Conservation (phyloP, 2,329 filamentous ascomycete species). For the Curvularia sp. region DNA sequence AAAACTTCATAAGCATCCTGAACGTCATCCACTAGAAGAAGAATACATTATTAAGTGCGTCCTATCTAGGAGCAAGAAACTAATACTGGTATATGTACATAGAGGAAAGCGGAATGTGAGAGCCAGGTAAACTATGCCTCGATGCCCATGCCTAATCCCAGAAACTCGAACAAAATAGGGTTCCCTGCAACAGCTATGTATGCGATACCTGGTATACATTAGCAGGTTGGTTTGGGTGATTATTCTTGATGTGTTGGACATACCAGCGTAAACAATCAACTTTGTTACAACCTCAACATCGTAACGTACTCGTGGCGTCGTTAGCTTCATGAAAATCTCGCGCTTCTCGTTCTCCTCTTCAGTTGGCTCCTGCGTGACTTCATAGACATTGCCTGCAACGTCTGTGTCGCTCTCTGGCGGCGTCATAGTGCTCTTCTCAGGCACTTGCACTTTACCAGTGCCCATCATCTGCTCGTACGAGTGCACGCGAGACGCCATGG, state of each 20-base stretch:
- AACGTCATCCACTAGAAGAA: not conserved
- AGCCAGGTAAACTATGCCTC: slow-evolving; percentile 8
- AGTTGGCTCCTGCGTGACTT: slow-evolving; percentile 26
- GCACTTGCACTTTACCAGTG: slow-evolving; percentile 58
- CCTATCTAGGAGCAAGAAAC: slow-evolving; percentile 6
- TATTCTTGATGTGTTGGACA: slow-evolving; percentile 37
- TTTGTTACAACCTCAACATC: slow-evolving; percentile 99
- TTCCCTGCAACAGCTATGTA: slow-evolving; percentile 80
- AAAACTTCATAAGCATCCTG: not conserved
- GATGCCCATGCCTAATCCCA: slow-evolving; percentile 57
- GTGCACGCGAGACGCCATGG: slow-evolving; percentile 58
- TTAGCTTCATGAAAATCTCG: slow-evolving; percentile 83
- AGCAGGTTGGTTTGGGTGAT: not conserved
- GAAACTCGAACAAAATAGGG: slow-evolving; percentile 72
- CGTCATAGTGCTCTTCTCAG: slow-evolving; percentile 16
- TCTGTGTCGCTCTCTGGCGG: slow-evolving; percentile 46
- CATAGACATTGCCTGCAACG: slow-evolving; percentile 34
- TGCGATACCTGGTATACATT: slow-evolving; percentile 71
- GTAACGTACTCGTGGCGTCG: slow-evolving; percentile 88
- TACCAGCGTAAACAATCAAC: slow-evolving; percentile 90
- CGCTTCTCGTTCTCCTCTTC: slow-evolving; percentile 50
- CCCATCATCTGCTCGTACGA: slow-evolving; percentile 79
- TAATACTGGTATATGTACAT: slow-evolving; percentile 8
- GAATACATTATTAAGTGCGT: not conserved
- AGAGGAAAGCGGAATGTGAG: not conserved